Evolutionary conservation across 2,329 filamentous ascomycete species (phyloP).

Genomic region (Cryphonectria nitschkei): DNA sequence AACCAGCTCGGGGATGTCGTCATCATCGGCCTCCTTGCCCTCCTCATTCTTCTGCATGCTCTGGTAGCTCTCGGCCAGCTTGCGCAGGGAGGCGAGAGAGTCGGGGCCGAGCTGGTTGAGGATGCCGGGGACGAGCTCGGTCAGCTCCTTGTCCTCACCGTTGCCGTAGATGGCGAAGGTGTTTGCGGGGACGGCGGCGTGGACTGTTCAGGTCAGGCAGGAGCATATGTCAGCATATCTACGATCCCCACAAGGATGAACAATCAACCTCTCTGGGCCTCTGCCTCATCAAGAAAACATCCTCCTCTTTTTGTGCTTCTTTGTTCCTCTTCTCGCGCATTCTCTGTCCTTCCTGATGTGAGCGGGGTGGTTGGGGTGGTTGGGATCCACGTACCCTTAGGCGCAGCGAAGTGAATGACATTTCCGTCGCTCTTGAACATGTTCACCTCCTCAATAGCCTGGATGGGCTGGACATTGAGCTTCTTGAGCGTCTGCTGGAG

Average conservation of each 20-base stretch:
- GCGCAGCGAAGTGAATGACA: conserved; percentile 98
- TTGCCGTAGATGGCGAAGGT: conserved; percentile 99
- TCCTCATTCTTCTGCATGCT: conserved; percentile 93
- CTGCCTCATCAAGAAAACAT: background rate
- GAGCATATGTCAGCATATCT: conserved; percentile 19
- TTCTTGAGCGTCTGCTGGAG: conserved; percentile 97
- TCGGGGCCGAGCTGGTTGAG: conserved; percentile 99
- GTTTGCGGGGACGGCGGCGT: conserved; percentile 96
- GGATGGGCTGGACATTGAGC: conserved; percentile 99
- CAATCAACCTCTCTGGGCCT: background rate
- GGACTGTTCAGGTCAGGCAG: conserved; percentile 62
- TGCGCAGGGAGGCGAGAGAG: conserved; percentile 94
- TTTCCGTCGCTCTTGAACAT: conserved; percentile 99
- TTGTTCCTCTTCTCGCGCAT: background rate
- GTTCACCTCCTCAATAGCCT: conserved; percentile 99
- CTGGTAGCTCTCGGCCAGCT: conserved; percentile 99
- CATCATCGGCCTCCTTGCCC: conserved; percentile 77
- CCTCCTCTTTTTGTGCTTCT: background rate
- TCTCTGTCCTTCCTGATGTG: background rate
- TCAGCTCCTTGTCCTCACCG: conserved; percentile 99
- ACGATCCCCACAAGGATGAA: background rate
- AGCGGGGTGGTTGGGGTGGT: background rate
- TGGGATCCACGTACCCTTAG: conserved; percentile 71
- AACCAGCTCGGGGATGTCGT: conserved; percentile 96
- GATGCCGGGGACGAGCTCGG: conserved; percentile 98